Evolutionary conservation across 2,329 filamentous ascomycete species (phyloP), one percentile per base, ranked within the genome.

Genomic region (Aureobasidium mangrovei): DNA sequence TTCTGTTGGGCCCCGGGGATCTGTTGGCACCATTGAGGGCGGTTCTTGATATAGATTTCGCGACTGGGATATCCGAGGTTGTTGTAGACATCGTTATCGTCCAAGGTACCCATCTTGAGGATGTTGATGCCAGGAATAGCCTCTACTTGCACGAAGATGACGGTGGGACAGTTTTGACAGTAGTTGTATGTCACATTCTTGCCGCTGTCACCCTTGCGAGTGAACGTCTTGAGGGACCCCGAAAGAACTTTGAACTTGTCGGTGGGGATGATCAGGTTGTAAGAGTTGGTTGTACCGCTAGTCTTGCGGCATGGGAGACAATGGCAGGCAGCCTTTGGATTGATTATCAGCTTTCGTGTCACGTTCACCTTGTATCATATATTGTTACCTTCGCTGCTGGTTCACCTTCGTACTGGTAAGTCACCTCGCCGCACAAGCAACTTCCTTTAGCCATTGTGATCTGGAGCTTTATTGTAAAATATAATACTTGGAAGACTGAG

Each of bases 341-440:
- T 27, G 33, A 26, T 46, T 12, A 35, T 38, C 10, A n/a, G 41
- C 9, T 4, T 2, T 12, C 7, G 28, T 26, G 26, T 18, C 5
- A 12, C 3, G 26, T 28, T 3, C 3, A 36, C 4, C 4, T 9
- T 8, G n/a, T 38, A 5, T 48, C 31, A 44, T 7, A 35, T n/a
- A 38, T 32, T 18, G 62, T 54, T 47, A 64, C 62, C 12, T 62
- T 60, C 8, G 55, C 61, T 8, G 44, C 47, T 38, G 67, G 63
- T 39, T 67, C 64, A 27, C 64, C 64, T 4, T 61, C 58, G 45
- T 66, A 65, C 52, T 68, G 60, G 55, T 69, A 70, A 12, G 61
- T 63, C 48, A 66, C 64, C n/a, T 67, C 64, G 12, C 67, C 67
- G 55, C 68, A 70, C 29, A 65, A 27, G 56, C 66, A 67, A 33